A percentile compares a stretch with the other conserved stretches of the same genome.
These are phyloP conservation scores for Cavenderia fasciculata DNA, from an alignment of 78 protist species.

Conservation along the genomic window DNA sequence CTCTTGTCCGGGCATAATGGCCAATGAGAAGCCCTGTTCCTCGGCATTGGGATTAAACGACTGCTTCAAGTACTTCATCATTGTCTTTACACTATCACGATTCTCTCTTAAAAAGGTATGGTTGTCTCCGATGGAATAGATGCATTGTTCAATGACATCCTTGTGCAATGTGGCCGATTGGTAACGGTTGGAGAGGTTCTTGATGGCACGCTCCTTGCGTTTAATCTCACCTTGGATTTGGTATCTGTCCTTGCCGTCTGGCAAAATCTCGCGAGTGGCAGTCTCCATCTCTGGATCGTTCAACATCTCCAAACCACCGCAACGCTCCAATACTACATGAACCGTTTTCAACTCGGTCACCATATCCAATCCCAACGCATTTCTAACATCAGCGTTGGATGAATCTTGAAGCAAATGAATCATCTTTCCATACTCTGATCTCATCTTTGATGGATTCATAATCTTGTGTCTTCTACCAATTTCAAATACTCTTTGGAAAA, in stretches of 20 bases:
- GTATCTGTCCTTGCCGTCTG: constrained; percentile 42
- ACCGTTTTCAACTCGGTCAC: constrained; percentile 89
- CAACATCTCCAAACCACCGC: constrained; percentile 36
- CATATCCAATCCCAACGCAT: constrained; percentile 65
- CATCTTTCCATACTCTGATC: constrained; percentile 92
- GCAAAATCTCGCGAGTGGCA: constrained; percentile 85
- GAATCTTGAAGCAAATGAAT: constrained; percentile 90
- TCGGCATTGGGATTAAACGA: constrained; percentile 71
- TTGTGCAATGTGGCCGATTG: neutral
- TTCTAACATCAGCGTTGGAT: neutral
- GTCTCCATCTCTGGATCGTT: constrained; percentile 69
- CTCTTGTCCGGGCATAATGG: constrained; percentile 40
- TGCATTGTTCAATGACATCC: constrained; percentile 76
- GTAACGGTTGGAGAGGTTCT: constrained; percentile 70
- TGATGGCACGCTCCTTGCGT: constrained; percentile 87
- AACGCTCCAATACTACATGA: constrained; percentile 20
- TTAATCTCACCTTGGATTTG: constrained; percentile 66
- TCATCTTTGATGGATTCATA: constrained; percentile 92
- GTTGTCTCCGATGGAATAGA: constrained; percentile 90
- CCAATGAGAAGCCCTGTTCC: constrained; percentile 44
- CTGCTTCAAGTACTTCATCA: constrained; percentile 47
- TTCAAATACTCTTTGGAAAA: constrained; percentile 87
- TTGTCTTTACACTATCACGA: constrained; percentile 71
- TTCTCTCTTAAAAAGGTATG: constrained; percentile 73
- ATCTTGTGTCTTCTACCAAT: constrained; percentile 94